phyloP scores from a whole-genome alignment of 2,329 filamentous ascomycete species.

The Escovopsis sp. region DNA sequence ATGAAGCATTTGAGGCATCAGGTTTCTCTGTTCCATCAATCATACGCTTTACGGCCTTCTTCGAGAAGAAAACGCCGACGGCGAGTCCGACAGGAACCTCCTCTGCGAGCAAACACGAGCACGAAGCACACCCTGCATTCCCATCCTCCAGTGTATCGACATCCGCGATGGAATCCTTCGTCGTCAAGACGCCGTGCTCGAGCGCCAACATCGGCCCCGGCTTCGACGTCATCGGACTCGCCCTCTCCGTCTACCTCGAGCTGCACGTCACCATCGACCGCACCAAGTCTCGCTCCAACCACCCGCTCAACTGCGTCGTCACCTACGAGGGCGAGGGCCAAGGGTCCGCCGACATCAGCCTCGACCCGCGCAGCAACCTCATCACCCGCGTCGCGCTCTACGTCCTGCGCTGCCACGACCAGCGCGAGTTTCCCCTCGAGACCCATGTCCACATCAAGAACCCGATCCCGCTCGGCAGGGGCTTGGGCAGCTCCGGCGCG shows the following conservation, averaged over 20 bases:
- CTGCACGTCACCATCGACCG: conserved; percentile 64
- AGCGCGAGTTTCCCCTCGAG: conserved; percentile 67
- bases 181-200: conserved; percentile 75
- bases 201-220: conserved; percentile 96
- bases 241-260: conserved; percentile 86
- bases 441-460: conserved; percentile 93
- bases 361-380: conserved; percentile 77
- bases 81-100: too few species aligned
- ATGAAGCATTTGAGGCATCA: too few species aligned
- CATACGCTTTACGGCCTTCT: too few species aligned
- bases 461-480: conserved; percentile 82
- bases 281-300: conserved; percentile 32
- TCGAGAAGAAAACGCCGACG: too few species aligned
- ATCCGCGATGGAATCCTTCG: conserved; percentile 43
- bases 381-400: conserved; percentile 91
- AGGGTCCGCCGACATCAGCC: conserved; percentile 55
- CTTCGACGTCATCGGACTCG: conserved; percentile 94
- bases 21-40: not conserved
- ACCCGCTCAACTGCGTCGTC: conserved; percentile 71
- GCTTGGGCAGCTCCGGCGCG: conserved; percentile 86
- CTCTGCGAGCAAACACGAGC: not conserved
- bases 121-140: too few species aligned
- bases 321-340: conserved; percentile 78
- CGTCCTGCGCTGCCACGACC: conserved; percentile 80
- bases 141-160: too few species aligned